Base-by-base conservation (phyloP, 306 rosid species). In the Trichosanthes truncata region DNA sequence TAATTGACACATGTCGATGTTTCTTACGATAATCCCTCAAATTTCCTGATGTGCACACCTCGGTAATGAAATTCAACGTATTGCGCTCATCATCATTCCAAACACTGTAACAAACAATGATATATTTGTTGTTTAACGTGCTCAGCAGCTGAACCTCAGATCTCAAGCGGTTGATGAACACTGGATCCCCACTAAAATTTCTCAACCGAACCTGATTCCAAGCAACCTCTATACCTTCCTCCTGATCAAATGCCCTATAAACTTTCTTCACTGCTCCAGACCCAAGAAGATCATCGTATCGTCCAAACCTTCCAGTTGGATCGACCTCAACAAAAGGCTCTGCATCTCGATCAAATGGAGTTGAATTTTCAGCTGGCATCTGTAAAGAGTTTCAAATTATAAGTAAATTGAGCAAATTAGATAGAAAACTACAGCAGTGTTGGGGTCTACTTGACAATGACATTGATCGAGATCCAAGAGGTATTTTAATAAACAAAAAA, bases 171-270 rank as follows among this genome's bases (percentile, higher is more conserved):
- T 88, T 86, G 9, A 94, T 81, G 41, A 94, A 82, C 43, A 82
- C 86, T 41, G 91, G 95, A 56, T 92, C 91, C 0, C 91, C 89
- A 21, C 89, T 84, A 82, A 90, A 90, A 52, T 82, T 84, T 78
- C 90, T 79, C 71, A 94, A 84, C 4, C 87, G 87, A 61, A 94
- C 98, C 87, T 92, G 96, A 80, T 92, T 94, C 98, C 97, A 94
- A 14, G 98, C 98, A 51, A 94, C 97, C 85, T 94, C 98, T 36
- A 78, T 92, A 6, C 98, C 98, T 84, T 94, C 96, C 82, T 88
- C 87, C 80, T 89, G 97, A 90, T 94, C 98, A 82, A 94, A 94
- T 3, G 87, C 97, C 83, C 97, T 81, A 52, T 92, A 94, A 7
- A 94, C 98, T 77, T 87, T 94, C 79, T 94, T 94, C 83, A 94